phyloP scores from a whole-genome alignment of 2,329 filamentous ascomycete genomes.

The Aspergillus candidus region DNA sequence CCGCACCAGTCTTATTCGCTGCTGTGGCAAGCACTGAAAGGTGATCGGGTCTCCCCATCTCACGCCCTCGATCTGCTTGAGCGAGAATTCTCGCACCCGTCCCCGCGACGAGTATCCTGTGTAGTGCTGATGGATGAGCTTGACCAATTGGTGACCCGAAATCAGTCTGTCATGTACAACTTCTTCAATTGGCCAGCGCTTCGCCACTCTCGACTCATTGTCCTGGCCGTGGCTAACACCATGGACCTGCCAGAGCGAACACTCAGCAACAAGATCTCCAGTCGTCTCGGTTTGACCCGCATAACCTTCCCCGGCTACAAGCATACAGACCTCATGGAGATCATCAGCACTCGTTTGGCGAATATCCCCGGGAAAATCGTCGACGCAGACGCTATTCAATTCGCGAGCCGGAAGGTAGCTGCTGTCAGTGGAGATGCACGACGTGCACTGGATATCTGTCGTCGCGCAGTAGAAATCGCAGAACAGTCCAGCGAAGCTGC shows the following conservation, averaged over 20 bases:
- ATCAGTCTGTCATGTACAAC: conserved; percentile 99
- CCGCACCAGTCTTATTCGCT: conserved; percentile 93
- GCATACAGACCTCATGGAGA: conserved; percentile 93
- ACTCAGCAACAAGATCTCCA: conserved; percentile 96
- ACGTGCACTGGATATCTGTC: conserved; percentile 88
- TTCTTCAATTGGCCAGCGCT: conserved; percentile 99
- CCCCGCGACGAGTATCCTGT: conserved; percentile 83
- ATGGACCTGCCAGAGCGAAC: conserved; percentile 98
- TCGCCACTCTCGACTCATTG: conserved; percentile 85
- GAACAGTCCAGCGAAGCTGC: conserved; percentile 60
- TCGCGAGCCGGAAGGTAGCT: conserved; percentile 92
- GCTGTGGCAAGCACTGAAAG: conserved; percentile 92
- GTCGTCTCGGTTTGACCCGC: conserved; percentile 77
- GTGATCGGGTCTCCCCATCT: conserved; percentile 82
- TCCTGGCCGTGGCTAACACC: conserved; percentile 94
- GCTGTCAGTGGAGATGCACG: conserved; percentile 92
- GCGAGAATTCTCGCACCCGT: conserved; percentile 86
- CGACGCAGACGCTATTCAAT: conserved; percentile 88
- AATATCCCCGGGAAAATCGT: conserved; percentile 86
- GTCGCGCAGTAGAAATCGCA: conserved; percentile 88
- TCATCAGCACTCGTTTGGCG: conserved; percentile 88
- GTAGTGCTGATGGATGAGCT: conserved; percentile 98
- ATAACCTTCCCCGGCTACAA: conserved; percentile 98
- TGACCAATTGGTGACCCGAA: conserved; percentile 94
- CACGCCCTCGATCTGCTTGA: conserved; percentile 89